Conservation (phyloP, 345 rosid genomes). For the Salix arbutifolia region DNA sequence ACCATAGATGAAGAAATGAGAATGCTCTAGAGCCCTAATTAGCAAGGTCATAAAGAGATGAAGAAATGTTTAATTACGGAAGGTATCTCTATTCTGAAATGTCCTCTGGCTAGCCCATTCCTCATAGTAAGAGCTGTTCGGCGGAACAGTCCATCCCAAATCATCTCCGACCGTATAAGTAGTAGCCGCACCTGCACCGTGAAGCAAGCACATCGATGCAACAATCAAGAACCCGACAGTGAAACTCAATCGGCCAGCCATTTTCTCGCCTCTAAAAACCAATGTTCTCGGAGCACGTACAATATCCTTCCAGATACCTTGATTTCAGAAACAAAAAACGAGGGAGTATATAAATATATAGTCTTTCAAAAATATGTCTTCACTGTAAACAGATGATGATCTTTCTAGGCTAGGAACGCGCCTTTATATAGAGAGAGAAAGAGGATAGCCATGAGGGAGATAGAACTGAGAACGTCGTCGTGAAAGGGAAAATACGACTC, state of each 20-base stretch:
- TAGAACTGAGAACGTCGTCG: too few species aligned
- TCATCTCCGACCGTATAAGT: conserved; percentile 11
- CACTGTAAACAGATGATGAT: too few species aligned
- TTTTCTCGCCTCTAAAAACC: not conserved
- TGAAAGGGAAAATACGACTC: too few species aligned
- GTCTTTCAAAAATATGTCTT: too few species aligned
- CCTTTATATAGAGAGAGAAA: too few species aligned
- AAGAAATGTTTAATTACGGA: not conserved
- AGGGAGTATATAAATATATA: too few species aligned
- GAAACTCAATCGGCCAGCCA: not conserved
- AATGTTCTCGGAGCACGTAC: too few species aligned
- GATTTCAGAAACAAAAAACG: not conserved
- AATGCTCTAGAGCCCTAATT: not conserved
- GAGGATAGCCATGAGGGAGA: too few species aligned
- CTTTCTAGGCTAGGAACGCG: too few species aligned
- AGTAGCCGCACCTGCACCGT: not conserved
- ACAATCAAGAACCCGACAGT: conserved; percentile 1
- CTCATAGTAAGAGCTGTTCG: conserved; percentile 15
- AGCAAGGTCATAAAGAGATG: not conserved
- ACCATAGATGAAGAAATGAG: too few species aligned
- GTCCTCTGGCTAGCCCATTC: conserved; percentile 15
- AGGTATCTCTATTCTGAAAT: not conserved
- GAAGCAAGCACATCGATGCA: not conserved
- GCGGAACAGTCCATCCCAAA: conserved; percentile 26
- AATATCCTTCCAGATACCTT: not conserved